Conservation (phyloP, 257 asterid species). For the Nicotiana tomentosiformis region DNA sequence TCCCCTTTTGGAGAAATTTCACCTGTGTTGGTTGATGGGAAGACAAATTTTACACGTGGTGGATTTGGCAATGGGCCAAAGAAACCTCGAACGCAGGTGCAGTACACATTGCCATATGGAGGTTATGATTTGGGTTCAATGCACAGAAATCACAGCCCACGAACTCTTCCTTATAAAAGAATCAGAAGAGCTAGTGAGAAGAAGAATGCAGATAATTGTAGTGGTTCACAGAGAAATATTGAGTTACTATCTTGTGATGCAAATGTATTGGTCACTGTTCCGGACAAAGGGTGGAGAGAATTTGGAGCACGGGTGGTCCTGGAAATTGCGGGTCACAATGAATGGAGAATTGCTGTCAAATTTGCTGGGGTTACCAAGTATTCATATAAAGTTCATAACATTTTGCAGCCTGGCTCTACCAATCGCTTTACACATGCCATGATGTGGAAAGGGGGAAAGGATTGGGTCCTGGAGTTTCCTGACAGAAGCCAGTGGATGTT, state of each 20-base stretch:
- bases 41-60: slow-evolving; percentile 33
- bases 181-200: slow-evolving; percentile 88
- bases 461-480: slow-evolving; percentile 90
- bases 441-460: slow-evolving; percentile 99
- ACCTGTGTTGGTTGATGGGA: slow-evolving; percentile 53
- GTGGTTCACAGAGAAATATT: slow-evolving; percentile 45
- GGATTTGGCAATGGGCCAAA: slow-evolving; percentile 80
- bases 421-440: slow-evolving; percentile 93
- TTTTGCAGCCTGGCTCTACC: slow-evolving; percentile 84
- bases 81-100: slow-evolving; percentile 92
- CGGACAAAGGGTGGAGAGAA: slow-evolving; percentile 94
- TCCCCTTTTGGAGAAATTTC: slow-evolving; percentile 52
- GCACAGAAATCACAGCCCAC: slow-evolving; percentile 48
- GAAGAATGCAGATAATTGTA: slow-evolving; percentile 52
- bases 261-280: slow-evolving; percentile 66
- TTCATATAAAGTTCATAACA: slow-evolving; percentile 64
- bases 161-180: slow-evolving; percentile 67
- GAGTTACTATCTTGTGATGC: slow-evolving; percentile 59
- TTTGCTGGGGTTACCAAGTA: slow-evolving; percentile 67
- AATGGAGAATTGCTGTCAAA: slow-evolving; percentile 77
- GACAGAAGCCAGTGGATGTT: slow-evolving; percentile 87
- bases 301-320: slow-evolving; percentile 62
- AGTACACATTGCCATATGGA: slow-evolving; percentile 69
- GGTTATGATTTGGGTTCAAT: slow-evolving; percentile 44
- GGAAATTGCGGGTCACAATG: slow-evolving; percentile 78